Evolutionary conservation across 495 filamentous ascomycete genomes (phyloP), one percentile per base, ranked within the genome.

Genomic region (Copromyces sp.): DNA sequence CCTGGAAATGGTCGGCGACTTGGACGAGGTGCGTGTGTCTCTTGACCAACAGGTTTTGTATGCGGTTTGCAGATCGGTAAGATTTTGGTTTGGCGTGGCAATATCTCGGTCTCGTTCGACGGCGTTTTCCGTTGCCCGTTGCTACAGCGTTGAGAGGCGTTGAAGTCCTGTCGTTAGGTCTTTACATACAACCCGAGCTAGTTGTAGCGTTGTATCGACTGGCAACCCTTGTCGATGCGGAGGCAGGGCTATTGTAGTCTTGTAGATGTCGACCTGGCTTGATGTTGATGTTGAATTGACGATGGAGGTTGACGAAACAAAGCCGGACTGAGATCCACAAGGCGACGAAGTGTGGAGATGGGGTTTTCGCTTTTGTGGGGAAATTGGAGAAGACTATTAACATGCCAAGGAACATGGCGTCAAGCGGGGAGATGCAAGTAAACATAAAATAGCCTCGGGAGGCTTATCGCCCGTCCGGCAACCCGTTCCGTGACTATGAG

Each of bases 61-160:
- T 76, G 73, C 74, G 75, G 76, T 75, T 39, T 70, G 74, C 73
- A 69, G 73, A 76, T 77, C 74, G 61, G 20, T 70, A 69, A 72
- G 70, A 69, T 41, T 6, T 47, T 47, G 45, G 39, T 24, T 35
- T 71, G 69, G 41, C 69, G 73, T 76, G 76, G 78, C 76, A 71
- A 78, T 37, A 72, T 42, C 12, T 71, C 42, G 72, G 35, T 40
- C 44, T n/a, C 69, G 38, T 38, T 39, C 72, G 72, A 75, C 71
- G 74, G 72, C 45, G 45, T 75, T 47, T 47, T 71, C 74, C 71
- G 70, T 69, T 40, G n/a, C 39, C 17, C 20, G 20, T 42, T 20
- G 45, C 45, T 53, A 53, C 9, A 24, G 9, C 20, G 45, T 20
- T 61, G 24, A 9, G 12, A 61, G 24, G 11, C 47, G 47, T 59